A percentile compares a stretch with the other conserved stretches of the same genome.
Evolutionary conservation across 2,329 filamentous ascomycete species (phyloP).

Genomic region (Trichoderma pleuroti): DNA sequence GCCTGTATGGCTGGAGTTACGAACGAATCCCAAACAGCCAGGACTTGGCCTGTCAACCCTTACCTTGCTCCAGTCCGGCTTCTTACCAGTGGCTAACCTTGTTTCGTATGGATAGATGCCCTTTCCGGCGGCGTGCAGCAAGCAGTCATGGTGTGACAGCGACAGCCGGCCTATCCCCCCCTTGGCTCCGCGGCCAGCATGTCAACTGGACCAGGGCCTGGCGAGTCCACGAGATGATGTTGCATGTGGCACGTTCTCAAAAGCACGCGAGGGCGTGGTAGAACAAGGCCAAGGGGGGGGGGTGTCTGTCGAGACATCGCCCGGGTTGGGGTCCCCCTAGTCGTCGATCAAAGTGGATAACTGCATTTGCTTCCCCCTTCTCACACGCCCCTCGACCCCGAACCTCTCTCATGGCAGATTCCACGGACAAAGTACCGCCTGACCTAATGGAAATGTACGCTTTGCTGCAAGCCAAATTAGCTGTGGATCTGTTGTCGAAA

Average conservation of each 20-base stretch:
- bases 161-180: conserved; percentile 8
- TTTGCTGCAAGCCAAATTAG: conserved; percentile 6
- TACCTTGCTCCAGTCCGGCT: background rate
- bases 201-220: background rate
- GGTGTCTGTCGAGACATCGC: background rate
- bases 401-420: background rate
- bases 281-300: background rate
- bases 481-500: conserved; percentile 11
- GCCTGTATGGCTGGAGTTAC: conserved; percentile 13
- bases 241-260: conserved; percentile 18
- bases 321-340: conserved; percentile 2
- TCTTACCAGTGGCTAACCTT: conserved; percentile 5
- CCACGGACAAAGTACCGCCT: conserved; percentile 5
- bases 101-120: background rate
- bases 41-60: background rate
- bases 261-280: conserved; percentile 8
- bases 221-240: conserved; percentile 19
- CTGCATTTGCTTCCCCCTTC: background rate
- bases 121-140: conserved; percentile 11
- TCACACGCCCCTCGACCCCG: background rate
- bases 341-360: conserved; percentile 16
- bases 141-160: conserved; percentile 17
- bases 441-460: conserved; percentile 11
- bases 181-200: background rate
- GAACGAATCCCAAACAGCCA: conserved; percentile 5